Evolutionary conservation across 768 basidiomycete species (phyloP), one percentile per base, ranked within the genome.

Genomic region (Mycena rebaudengoi): DNA sequence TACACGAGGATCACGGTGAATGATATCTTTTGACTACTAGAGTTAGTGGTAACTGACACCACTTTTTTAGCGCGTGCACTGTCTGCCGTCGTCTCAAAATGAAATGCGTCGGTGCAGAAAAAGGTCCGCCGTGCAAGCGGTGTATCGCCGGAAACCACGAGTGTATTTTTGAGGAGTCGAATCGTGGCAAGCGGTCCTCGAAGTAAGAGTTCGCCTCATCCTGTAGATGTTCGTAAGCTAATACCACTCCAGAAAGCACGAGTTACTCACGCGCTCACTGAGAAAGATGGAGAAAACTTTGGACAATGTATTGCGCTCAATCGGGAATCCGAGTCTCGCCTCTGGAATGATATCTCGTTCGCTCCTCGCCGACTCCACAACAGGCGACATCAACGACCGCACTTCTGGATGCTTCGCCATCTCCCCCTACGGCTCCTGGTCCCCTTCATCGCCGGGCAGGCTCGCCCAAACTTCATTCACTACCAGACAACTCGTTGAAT

Each of bases 101-200:
- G 95, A 96, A 94, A 72, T 96, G 94, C 60, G 91, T 94, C 8
- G 92, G 92, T 32, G 94, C 92, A 3, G 95, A 96, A 75, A 86
- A 95, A 39, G 95, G 95, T 0, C 92, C 92, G 0, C 94, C 95
- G 0, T 98, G 95, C 80, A 96, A 95, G 71, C 90, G 95, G 21
- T 98, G 95, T 70, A 77, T 80, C 45, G 71, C 88, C 0, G 90
- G 92, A 20, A 87, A 87, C 67, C 92, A 96, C 71, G 94, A 97
- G 69, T 99, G 98, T 72, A 87, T 98, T 43, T 99, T 99, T 66
- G 96, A 99, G 79, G 97, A 98, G 75, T 95, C 92, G 2, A 96
- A 98, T 74, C 86, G 98, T 48, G 98, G 98, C 40, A 97, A 96
- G 75, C 88, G 94, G 12, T 88, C 91, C 21, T 86, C 91, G 56